Percentiles rank a stretch among this genome's conserved stretches.
phyloP scores from a whole-genome alignment of 1,284 basidiomycete species.

The Pyrrhoderma lamaoense region DNA sequence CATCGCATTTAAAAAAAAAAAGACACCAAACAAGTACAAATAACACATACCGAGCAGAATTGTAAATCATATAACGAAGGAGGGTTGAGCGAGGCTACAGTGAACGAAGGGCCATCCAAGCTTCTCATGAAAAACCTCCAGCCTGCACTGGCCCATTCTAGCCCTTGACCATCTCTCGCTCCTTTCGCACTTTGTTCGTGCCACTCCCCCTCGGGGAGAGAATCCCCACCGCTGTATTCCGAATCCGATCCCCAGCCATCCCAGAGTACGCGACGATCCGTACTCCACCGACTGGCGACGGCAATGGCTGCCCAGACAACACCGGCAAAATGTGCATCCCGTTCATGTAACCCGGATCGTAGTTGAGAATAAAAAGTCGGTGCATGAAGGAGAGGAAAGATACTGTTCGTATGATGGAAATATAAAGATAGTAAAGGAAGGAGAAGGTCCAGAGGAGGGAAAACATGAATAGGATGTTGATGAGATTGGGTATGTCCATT shows the following conservation, averaged over 20 bases:
- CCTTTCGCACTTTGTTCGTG: neutral
- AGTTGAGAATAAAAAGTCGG: slow-evolving; percentile 42
- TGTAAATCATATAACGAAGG: slow-evolving; percentile 35
- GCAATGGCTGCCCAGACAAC: slow-evolving; percentile 45
- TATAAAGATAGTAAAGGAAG: slow-evolving; percentile 40
- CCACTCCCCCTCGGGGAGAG: slow-evolving; percentile 19
- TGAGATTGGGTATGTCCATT: slow-evolving; percentile 29
- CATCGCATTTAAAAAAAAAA: slow-evolving; percentile 20
- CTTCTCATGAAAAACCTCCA: slow-evolving; percentile 32
- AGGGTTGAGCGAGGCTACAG: slow-evolving; percentile 25
- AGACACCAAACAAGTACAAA: neutral
- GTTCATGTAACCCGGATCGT: slow-evolving; percentile 33
- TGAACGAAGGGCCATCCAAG: slow-evolving; percentile 19
- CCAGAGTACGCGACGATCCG: slow-evolving; percentile 40
- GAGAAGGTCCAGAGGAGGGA: slow-evolving; percentile 49
- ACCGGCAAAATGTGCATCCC: slow-evolving; percentile 40
- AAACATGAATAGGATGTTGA: slow-evolving; percentile 31
- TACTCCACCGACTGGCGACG: slow-evolving; percentile 39
- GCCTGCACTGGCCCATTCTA: slow-evolving; percentile 23
- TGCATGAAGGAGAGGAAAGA: slow-evolving; percentile 43
- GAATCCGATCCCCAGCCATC: slow-evolving; percentile 27
- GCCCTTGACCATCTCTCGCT: slow-evolving; percentile 18
- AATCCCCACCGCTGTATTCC: slow-evolving; percentile 22
- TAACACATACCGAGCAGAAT: slow-evolving; percentile 31
- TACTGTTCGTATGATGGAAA: slow-evolving; percentile 36